Percentiles rank a stretch among this genome's conserved stretches.
Evolutionary conservation across 164 flowering plant species (phyloP).

Genomic region (Houttuynia cordata): DNA sequence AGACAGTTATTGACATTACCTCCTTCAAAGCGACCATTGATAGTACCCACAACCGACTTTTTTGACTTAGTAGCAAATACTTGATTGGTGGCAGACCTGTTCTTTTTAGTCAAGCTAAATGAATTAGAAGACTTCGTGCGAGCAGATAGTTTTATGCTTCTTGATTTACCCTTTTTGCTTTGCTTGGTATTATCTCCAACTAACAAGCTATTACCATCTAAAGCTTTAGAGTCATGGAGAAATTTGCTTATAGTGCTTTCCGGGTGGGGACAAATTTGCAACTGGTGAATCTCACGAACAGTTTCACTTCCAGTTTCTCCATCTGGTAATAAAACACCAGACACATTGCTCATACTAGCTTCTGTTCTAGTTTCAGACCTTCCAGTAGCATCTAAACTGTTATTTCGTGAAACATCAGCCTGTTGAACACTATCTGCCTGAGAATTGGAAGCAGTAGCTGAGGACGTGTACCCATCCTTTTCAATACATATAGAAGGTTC

Average conservation of each 20-base stretch:
- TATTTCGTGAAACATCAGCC: too few species aligned
- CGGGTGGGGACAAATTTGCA: conserved; percentile 1
- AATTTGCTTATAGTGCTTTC: conserved; percentile 6
- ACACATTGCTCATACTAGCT: conserved; percentile 1
- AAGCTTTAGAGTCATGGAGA: neutral
- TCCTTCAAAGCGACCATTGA: conserved; percentile 49
- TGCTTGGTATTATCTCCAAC: conserved; percentile 9
- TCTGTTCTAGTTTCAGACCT: neutral
- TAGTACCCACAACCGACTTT: conserved; percentile 29
- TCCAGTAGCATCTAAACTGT: neutral
- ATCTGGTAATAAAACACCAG: conserved; percentile 11
- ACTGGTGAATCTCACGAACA: neutral
- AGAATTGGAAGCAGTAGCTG: too few species aligned
- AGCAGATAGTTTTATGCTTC: conserved; percentile 20
- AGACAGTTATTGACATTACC: conserved; percentile 26
- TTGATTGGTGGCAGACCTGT: conserved; percentile 20
- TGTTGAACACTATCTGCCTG: too few species aligned
- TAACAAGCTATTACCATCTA: conserved; percentile 9
- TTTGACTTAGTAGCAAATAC: conserved; percentile 33
- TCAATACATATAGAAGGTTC: neutral
- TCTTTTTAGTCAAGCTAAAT: conserved; percentile 43
- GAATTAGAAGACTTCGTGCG: conserved; percentile 28
- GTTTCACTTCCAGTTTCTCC: conserved; percentile 6
- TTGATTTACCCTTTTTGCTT: conserved; percentile 20
- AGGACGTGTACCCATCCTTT: neutral